Percentiles rank a stretch among this genome's conserved stretches.
These are phyloP conservation scores for Acorus gramineus DNA, from an alignment of 106 monocot genomes.

Conservation along the genomic window DNA sequence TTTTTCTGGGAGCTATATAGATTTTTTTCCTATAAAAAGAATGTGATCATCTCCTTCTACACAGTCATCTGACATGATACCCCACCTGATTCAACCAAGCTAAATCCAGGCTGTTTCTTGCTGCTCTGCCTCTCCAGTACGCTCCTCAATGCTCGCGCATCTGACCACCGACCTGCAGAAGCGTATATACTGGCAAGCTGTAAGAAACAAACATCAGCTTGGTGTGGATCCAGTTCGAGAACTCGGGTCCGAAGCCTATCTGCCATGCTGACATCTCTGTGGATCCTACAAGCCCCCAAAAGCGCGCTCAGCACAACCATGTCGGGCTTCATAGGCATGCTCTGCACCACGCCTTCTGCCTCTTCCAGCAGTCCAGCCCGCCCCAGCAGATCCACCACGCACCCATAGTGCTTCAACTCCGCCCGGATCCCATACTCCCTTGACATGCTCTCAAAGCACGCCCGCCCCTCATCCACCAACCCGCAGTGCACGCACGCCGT, in stretches of 20 bases:
- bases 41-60: constrained; percentile 22
- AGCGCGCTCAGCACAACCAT: constrained; percentile 49
- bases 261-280: constrained; percentile 34
- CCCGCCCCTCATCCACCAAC: constrained; percentile 44
- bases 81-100: constrained; percentile 45
- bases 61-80: constrained; percentile 16
- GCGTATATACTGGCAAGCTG: constrained; percentile 68
- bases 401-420: constrained; percentile 70
- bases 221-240: constrained; percentile 19
- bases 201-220: constrained; percentile 46
- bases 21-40: constrained; percentile 9
- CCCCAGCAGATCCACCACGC: constrained; percentile 64
- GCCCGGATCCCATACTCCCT: constrained; percentile 32
- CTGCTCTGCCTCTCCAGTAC: constrained; percentile 30
- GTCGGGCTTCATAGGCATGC: constrained; percentile 64
- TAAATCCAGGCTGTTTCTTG: constrained; percentile 52
- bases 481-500: constrained; percentile 70
- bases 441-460: constrained; percentile 46
- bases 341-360: constrained; percentile 32
- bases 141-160: constrained; percentile 32
- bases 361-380: constrained; percentile 53
- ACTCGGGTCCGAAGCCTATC: constrained; percentile 32
- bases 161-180: constrained; percentile 50
- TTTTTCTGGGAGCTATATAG: constrained; percentile 27
- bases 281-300: constrained; percentile 61